Evolutionary conservation across 2,329 filamentous ascomycete genomes (phyloP).

Genomic region (Colletotrichum simmondsii): DNA sequence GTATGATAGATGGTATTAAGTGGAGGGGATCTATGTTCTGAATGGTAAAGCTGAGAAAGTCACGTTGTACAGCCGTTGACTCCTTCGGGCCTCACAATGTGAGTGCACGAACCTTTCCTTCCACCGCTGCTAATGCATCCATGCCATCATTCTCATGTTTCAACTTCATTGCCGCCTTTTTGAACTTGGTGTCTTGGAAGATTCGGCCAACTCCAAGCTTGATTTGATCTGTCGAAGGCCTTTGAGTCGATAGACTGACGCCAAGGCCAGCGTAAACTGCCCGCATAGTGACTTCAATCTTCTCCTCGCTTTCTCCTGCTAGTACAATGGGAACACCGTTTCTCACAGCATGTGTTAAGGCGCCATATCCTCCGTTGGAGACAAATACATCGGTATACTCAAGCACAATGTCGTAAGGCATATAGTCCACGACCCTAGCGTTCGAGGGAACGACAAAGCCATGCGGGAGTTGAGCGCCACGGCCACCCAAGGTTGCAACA

Average conservation of each 20-base stretch:
- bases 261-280: slow-evolving; percentile 56
- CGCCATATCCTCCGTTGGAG: slow-evolving; percentile 62
- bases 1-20: not conserved
- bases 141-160: slow-evolving; percentile 14
- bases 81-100: not conserved
- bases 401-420: slow-evolving; percentile 59
- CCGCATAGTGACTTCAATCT: slow-evolving; percentile 52
- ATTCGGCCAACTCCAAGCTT: not conserved
- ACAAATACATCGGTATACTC: slow-evolving; percentile 57
- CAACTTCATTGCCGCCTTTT: slow-evolving; percentile 20
- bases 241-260: slow-evolving; percentile 53
- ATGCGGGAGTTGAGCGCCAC: slow-evolving; percentile 32
- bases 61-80: not conserved
- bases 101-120: not conserved
- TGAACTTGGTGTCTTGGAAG: slow-evolving; percentile 17
- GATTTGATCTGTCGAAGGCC: slow-evolving; percentile 39
- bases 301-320: slow-evolving; percentile 53
- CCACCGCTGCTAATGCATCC: slow-evolving; percentile 11
- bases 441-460: slow-evolving; percentile 47
- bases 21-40: not conserved
- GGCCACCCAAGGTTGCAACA: slow-evolving; percentile 44
- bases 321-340: slow-evolving; percentile 60
- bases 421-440: slow-evolving; percentile 55
- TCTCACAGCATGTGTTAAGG: slow-evolving; percentile 54
- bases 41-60: not conserved